These are phyloP conservation scores for Didymella sp. DNA, from an alignment of 2,329 filamentous ascomycete species.

Conservation along the genomic window DNA sequence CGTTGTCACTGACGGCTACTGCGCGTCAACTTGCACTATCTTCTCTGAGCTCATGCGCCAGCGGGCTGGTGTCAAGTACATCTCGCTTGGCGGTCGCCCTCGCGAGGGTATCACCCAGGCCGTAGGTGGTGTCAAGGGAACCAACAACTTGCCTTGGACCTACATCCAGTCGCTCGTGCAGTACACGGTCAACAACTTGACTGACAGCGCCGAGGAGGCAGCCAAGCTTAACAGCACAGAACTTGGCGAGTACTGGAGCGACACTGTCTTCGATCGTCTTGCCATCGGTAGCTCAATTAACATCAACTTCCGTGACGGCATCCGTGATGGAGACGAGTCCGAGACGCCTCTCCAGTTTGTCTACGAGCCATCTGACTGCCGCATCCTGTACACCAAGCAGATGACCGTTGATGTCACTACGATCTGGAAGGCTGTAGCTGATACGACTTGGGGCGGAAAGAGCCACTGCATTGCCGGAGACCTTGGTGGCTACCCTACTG, in stretches of 20 bases:
- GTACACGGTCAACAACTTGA: conserved; percentile 31
- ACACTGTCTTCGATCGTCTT: conserved; percentile 40
- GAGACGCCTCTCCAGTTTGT: conserved; percentile 65
- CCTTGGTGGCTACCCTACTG: conserved; percentile 28
- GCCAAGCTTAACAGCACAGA: conserved; percentile 40
- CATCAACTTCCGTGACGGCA: conserved; percentile 52
- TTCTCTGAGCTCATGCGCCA: conserved; percentile 63
- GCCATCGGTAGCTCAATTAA: conserved; percentile 37
- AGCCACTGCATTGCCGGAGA: conserved; percentile 45
- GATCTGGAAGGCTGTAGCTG: conserved; percentile 60
- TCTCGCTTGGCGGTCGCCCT: conserved; percentile 67
- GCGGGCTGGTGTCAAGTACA: conserved; percentile 61
- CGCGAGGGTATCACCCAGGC: conserved; percentile 58
- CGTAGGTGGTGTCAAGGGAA: conserved; percentile 70
- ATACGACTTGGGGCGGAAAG: conserved; percentile 43
- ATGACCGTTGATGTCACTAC: conserved; percentile 62
- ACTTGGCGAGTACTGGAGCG: conserved; percentile 42
- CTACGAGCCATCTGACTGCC: conserved; percentile 67
- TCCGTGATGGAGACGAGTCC: conserved; percentile 52
- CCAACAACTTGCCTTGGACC: conserved; percentile 46
- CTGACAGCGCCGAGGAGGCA: conserved; percentile 34
- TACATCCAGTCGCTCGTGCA: conserved; percentile 42
- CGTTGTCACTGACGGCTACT: conserved; percentile 61
- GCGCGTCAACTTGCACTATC: conserved; percentile 66
- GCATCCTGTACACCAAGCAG: conserved; percentile 65